Conservation (phyloP, 2,329 filamentous ascomycete species). For the Phialophora chinensis region DNA sequence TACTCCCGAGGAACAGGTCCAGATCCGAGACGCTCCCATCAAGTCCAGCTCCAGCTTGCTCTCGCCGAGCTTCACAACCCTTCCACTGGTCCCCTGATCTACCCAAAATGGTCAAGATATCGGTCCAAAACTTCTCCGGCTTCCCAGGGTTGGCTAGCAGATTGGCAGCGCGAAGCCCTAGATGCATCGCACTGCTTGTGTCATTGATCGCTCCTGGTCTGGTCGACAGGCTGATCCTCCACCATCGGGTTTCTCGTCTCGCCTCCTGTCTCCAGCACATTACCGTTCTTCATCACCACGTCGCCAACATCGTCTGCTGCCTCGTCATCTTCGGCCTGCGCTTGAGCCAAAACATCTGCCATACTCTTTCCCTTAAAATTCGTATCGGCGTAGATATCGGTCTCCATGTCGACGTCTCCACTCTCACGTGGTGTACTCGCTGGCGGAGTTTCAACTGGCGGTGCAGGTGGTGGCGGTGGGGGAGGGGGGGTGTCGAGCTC, state of each 20-base stretch:
- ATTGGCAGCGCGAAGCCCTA: neutral
- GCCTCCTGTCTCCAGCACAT: slow-evolving; percentile 3
- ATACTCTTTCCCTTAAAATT: slow-evolving; percentile 40
- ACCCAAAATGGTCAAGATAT: neutral
- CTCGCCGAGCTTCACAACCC: neutral
- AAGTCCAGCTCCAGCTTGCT: neutral
- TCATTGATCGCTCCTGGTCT: neutral
- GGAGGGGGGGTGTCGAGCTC: slow-evolving; percentile 41
- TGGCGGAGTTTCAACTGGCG: slow-evolving; percentile 37
- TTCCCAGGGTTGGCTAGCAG: neutral
- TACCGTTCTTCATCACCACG: slow-evolving; percentile 23
- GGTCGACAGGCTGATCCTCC: slow-evolving; percentile 23
- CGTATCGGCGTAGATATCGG: slow-evolving; percentile 40
- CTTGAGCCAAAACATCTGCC: slow-evolving; percentile 40
- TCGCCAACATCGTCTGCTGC: slow-evolving; percentile 23
- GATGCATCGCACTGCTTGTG: neutral
- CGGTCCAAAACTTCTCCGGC: neutral
- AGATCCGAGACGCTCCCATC: neutral
- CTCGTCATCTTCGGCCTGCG: slow-evolving; percentile 38
- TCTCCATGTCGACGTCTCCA: slow-evolving; percentile 29
- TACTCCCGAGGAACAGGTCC: neutral
- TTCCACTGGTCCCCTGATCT: neutral
- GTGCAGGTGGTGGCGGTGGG: slow-evolving; percentile 42
- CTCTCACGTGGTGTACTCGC: slow-evolving; percentile 34
- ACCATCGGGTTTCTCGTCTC: slow-evolving; percentile 29